Evolutionary conservation across 495 filamentous ascomycete genomes (phyloP).

Genomic region (Aspergillus wentii): DNA sequence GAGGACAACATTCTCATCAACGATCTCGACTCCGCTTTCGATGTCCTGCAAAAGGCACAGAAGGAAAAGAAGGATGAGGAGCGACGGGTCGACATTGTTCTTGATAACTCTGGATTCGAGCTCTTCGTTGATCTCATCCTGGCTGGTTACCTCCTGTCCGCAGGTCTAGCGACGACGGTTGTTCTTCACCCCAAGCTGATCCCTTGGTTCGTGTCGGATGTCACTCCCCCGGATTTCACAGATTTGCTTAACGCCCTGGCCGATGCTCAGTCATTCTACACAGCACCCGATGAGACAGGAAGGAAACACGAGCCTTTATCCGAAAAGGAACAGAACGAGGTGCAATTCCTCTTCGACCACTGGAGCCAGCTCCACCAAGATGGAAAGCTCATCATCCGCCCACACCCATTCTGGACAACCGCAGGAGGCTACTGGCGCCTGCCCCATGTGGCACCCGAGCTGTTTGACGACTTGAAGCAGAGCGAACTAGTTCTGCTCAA

Average conservation of each 20-base stretch:
- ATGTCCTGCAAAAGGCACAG: conserved; percentile 57
- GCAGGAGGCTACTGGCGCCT: conserved; percentile 83
- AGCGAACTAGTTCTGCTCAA: conserved; percentile 94
- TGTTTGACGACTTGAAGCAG: conserved; percentile 74
- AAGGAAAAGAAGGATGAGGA: conserved; percentile 48
- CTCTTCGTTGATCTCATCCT: conserved; percentile 91
- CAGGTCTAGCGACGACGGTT: conserved; percentile 76
- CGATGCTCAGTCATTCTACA: conserved; percentile 72
- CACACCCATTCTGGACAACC: conserved; percentile 87
- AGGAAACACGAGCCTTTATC: conserved; percentile 53
- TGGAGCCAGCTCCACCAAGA: conserved; percentile 78
- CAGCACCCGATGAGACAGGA: conserved; percentile 60
- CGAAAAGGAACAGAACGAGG: conserved; percentile 59
- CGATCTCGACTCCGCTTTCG: conserved; percentile 70
- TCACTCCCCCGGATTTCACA: conserved; percentile 77
- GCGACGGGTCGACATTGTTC: conserved; percentile 80
- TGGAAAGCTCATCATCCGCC: conserved; percentile 71
- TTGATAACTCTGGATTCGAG: conserved; percentile 97
- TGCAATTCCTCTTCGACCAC: conserved; percentile 72
- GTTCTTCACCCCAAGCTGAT: conserved; percentile 92
- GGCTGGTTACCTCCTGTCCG: conserved; percentile 78
- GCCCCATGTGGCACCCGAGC: conserved; percentile 56
- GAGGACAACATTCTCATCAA: conserved; percentile 90
- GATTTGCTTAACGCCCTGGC: conserved; percentile 73
- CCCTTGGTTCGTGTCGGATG: conserved; percentile 97